Conservation (phyloP, 1,139 yeast species). For the Kodamaea fungicola region DNA sequence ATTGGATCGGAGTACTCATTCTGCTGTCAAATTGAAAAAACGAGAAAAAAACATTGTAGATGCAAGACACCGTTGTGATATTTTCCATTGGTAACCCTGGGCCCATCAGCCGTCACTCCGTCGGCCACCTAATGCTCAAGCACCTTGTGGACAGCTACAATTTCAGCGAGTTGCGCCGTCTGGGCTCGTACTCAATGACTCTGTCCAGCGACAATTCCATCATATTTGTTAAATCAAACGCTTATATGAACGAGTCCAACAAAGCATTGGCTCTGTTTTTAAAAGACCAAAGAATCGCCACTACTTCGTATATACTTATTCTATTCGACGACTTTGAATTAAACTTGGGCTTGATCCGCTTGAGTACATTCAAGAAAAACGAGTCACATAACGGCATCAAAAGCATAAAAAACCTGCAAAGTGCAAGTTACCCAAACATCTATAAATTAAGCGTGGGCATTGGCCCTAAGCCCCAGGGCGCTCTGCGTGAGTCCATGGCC, state of each 20-base stretch:
- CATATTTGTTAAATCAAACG: slow-evolving; percentile 33
- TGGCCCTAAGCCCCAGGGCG: slow-evolving; percentile 42
- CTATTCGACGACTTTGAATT: slow-evolving; percentile 42
- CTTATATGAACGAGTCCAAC: slow-evolving; percentile 42
- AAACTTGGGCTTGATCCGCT: slow-evolving; percentile 25
- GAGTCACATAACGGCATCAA: slow-evolving; percentile 44
- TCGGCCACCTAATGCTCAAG: slow-evolving; percentile 37
- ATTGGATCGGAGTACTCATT: slow-evolving; percentile 5
- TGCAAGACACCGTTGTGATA: slow-evolving; percentile 19
- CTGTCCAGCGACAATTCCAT: slow-evolving; percentile 16
- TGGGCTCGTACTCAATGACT: slow-evolving; percentile 23
- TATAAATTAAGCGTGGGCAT: slow-evolving; percentile 41
- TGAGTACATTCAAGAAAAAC: slow-evolving; percentile 28
- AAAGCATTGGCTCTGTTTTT: slow-evolving; percentile 27
- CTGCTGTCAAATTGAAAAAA: background rate
- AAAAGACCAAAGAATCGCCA: slow-evolving; percentile 17
- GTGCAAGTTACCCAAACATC: slow-evolving; percentile 10
- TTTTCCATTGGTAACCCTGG: slow-evolving; percentile 48
- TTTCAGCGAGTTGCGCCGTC: slow-evolving; percentile 21
- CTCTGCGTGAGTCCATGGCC: slow-evolving; percentile 34
- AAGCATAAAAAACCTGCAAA: slow-evolving; percentile 15
- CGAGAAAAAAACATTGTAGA: background rate
- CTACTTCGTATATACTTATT: slow-evolving; percentile 19
- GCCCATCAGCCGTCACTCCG: slow-evolving; percentile 35
- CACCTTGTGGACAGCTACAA: slow-evolving; percentile 23